Percentiles rank a stretch among this genome's conserved stretches.
Conservation (phyloP, 805 yeast genomes). For the Clavispora santaluciae region DNA sequence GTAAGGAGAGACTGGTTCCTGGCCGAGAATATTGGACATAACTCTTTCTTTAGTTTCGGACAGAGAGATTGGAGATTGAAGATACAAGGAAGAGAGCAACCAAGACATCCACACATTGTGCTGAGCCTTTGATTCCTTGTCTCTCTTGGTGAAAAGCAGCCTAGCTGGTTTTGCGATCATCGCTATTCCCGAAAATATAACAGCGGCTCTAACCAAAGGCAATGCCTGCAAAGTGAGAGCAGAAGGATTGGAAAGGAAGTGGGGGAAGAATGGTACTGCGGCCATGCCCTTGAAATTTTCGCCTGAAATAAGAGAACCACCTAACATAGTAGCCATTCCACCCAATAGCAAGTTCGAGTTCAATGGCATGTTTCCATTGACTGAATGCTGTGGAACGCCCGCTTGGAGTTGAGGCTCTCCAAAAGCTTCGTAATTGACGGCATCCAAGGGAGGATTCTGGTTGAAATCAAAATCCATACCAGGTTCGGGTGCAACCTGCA, state of each 20-base stretch:
- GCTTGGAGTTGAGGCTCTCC: not conserved
- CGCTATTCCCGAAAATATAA: slow-evolving; percentile 9
- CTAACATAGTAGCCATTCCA: slow-evolving; percentile 61
- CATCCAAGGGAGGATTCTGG: not conserved
- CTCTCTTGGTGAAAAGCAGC: not conserved
- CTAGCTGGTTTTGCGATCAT: slow-evolving; percentile 8
- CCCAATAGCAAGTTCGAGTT: slow-evolving; percentile 48
- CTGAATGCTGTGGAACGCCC: not conserved
- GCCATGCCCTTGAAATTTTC: slow-evolving; percentile 43
- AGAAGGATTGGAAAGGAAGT: slow-evolving; percentile 9
- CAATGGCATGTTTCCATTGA: not conserved
- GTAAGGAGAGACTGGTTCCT: slow-evolving; percentile 7
- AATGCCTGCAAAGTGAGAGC: slow-evolving; percentile 10
- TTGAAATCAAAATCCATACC: not conserved
- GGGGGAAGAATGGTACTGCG: slow-evolving; percentile 36
- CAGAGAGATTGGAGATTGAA: slow-evolving; percentile 19
- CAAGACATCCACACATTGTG: slow-evolving; percentile 12
- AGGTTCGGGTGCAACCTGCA: not conserved
- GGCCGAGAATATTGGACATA: slow-evolving; percentile 15
- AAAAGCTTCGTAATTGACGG: not conserved
- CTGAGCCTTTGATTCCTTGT: not conserved
- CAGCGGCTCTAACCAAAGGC: slow-evolving; percentile 7
- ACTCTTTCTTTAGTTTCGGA: slow-evolving; percentile 14
- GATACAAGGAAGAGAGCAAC: slow-evolving; percentile 22
- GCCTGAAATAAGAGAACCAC: slow-evolving; percentile 55